phyloP scores from a whole-genome alignment of 257 asterid genomes.

The Solanum pimpinellifolium region DNA sequence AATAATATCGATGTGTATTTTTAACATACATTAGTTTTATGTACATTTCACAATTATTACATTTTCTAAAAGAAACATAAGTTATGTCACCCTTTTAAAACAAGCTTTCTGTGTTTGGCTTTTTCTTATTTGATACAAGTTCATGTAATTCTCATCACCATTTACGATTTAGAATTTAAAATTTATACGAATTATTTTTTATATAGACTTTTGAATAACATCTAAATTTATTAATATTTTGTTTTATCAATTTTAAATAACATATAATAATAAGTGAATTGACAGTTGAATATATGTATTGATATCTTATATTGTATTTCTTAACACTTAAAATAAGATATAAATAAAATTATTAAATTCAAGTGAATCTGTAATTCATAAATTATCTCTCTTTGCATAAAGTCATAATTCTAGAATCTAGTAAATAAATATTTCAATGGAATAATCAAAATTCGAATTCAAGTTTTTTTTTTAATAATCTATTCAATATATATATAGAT shows the following conservation, averaged over 20 bases:
- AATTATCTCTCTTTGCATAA: background rate
- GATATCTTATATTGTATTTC: too few species aligned
- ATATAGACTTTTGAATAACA: background rate
- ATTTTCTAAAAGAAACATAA: background rate
- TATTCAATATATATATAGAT: background rate
- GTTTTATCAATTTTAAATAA: background rate
- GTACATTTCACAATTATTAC: background rate
- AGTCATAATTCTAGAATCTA: background rate
- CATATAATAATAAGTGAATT: too few species aligned
- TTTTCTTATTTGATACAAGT: background rate
- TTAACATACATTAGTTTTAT: background rate
- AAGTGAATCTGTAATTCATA: too few species aligned
- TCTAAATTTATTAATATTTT: background rate
- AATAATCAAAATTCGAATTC: background rate
- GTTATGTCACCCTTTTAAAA: background rate
- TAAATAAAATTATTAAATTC: too few species aligned
- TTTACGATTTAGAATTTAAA: background rate
- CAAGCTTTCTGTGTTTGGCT: conserved; percentile 25
- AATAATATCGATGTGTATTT: background rate
- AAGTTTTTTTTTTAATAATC: too few species aligned
- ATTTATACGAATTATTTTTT: background rate
- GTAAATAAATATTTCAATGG: background rate
- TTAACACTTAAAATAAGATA: too few species aligned
- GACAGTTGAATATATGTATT: too few species aligned
- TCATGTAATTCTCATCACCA: background rate